Base-by-base conservation (phyloP, 2,329 filamentous ascomycete species). In the Cytospora piceicola region DNA sequence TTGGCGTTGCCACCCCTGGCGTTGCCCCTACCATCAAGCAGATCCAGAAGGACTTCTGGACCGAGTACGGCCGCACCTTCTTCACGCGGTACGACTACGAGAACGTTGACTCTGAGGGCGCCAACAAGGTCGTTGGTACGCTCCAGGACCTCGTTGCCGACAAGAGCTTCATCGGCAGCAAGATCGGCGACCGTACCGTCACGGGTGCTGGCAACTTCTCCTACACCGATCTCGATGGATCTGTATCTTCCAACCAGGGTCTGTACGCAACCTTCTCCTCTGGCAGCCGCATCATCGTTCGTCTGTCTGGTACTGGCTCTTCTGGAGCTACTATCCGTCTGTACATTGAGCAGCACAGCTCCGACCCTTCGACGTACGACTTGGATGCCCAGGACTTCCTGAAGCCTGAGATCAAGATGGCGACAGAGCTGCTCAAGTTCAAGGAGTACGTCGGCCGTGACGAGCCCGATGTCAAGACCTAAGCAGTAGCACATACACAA, bases 51-150 rank as follows among this genome's bases (percentile, higher is more conserved):
- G 93, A 97, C 77, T 98, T 99, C 87, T 99, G 95, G 95, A 86
- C 87, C 74, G 92, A 88, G 65, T 99, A 99, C 78, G 95, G 95
- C 74, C 93, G 95, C 67, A 97, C 94, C 36, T 99, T 98, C 85
- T 99, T 99, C 86, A 99, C 95, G 53, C 92, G 95, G 70, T 98
- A 98, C 80, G 95, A 99, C 81, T 99, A 97, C 81, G 95, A 99
- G 81, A 88, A 96, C 72, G 93, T 96, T 70, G 93, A 97, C 81
- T 90, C 89, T 56, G 93, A 94, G 11, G 94, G 92, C 51, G 95
- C 95, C 69, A 91, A 91, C 82, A 94, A 96, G 82, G 89, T 99
- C 66, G 90, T 97, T 55, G 89, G 87, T 64, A 89, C 92, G 74
- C 85, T 99, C 74, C 85, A 89, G 73, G 88, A 90, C 70, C 85